Conservation (phyloP, 2,329 filamentous ascomycete species). For the Falciphora oryzae region DNA sequence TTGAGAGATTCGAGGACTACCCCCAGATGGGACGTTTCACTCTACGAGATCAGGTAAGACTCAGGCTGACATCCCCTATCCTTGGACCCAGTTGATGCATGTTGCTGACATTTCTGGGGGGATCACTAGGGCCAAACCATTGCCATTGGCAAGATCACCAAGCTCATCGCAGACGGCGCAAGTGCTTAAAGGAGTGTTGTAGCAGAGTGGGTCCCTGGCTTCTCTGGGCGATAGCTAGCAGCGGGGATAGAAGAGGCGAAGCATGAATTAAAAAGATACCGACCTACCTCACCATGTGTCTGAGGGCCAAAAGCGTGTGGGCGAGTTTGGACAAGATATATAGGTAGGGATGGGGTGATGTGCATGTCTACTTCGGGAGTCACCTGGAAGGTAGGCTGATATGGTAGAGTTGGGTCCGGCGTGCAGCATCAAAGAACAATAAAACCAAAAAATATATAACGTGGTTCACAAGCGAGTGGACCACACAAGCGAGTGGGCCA, state of each 20-base stretch:
- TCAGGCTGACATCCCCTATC: not conserved
- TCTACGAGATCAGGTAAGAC: slow-evolving; percentile 72
- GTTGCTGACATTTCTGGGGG: slow-evolving; percentile 17
- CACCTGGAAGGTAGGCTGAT: not conserved
- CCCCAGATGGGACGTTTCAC: slow-evolving; percentile 90
- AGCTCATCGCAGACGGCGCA: slow-evolving; percentile 50
- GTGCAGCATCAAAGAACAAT: not conserved
- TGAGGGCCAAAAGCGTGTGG: not conserved
- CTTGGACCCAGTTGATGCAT: slow-evolving; percentile 16
- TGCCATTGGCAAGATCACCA: slow-evolving; percentile 98
- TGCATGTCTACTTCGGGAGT: not conserved
- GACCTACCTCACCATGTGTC: not conserved
- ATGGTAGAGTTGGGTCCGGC: not conserved
- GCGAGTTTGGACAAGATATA: not conserved
- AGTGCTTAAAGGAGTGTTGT: slow-evolving; percentile 14
- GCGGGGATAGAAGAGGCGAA: not conserved
- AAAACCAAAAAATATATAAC: not conserved
- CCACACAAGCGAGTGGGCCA: too few species aligned
- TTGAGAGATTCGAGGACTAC: slow-evolving; percentile 94
- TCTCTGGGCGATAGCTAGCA: not conserved
- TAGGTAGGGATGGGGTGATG: too few species aligned
- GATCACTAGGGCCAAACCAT: slow-evolving; percentile 83
- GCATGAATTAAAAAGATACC: too few species aligned
- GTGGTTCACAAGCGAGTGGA: too few species aligned
- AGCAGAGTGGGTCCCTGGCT: not conserved